Percentiles rank a stretch among this genome's conserved stretches.
Conservation (phyloP, 345 rosid genomes). For the Cochlearia excelsa region DNA sequence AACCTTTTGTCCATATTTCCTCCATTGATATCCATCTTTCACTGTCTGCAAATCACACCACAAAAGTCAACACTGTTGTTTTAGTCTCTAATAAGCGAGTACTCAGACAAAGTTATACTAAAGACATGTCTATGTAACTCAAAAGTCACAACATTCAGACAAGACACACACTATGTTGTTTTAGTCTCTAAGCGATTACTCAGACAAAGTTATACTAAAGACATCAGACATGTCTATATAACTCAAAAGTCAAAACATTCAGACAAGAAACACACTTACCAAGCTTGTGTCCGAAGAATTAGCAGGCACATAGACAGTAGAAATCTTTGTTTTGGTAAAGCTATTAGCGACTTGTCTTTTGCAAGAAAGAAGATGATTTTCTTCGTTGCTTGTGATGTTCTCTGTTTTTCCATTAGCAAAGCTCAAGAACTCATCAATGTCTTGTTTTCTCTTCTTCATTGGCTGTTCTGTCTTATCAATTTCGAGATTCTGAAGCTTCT, state of each 20-base stretch:
- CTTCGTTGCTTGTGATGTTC: conserved; percentile 58
- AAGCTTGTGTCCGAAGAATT: conserved; percentile 58
- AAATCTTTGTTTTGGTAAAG: conserved; percentile 42
- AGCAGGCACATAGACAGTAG: conserved; percentile 43
- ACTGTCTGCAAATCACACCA: conserved; percentile 68
- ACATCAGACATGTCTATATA: too few species aligned
- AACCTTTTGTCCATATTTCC: conserved; percentile 97
- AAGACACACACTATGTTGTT: too few species aligned
- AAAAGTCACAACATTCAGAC: conserved; percentile 1
- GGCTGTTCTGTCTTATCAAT: too few species aligned
- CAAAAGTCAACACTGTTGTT: background rate
- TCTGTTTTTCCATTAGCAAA: conserved; percentile 36
- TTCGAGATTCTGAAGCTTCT: too few species aligned
- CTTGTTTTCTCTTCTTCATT: too few species aligned
- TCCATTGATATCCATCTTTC: conserved; percentile 92
- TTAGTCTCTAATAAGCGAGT: background rate
- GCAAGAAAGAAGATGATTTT: conserved; percentile 34
- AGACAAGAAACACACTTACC: conserved; percentile 43
- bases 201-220: background rate
- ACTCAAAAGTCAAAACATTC: background rate
- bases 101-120: background rate
- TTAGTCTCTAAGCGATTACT: background rate
- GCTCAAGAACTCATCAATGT: too few species aligned
- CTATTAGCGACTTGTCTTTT: conserved; percentile 46
- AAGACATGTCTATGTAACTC: too few species aligned